Evolutionary conservation across 1,284 basidiomycete species (phyloP).

Genomic region (Austroboletus niveus): DNA sequence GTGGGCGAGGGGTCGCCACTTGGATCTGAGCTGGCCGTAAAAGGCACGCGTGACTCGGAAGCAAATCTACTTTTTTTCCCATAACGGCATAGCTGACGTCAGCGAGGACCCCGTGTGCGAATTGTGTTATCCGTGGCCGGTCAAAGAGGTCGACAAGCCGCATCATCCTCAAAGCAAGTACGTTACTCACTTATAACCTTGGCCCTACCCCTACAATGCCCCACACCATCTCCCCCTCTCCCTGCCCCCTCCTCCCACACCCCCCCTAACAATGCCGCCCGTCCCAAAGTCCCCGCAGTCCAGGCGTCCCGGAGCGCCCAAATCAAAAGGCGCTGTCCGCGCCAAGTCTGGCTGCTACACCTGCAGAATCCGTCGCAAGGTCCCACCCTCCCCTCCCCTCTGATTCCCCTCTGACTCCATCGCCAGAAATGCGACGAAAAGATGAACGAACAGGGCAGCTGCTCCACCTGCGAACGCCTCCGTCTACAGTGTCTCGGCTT

Average conservation of each 20-base stretch:
- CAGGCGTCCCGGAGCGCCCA: slow-evolving; percentile 50
- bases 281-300: slow-evolving; percentile 42
- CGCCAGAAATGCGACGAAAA: slow-evolving; percentile 80
- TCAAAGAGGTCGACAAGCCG: not conserved
- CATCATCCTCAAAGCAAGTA: slow-evolving; percentile 11
- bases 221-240: slow-evolving; percentile 15
- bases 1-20: slow-evolving; percentile 7
- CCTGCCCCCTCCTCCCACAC: not conserved
- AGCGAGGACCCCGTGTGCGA: slow-evolving; percentile 21
- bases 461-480: slow-evolving; percentile 74
- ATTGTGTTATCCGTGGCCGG: slow-evolving; percentile 10
- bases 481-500: slow-evolving; percentile 84
- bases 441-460: slow-evolving; percentile 56
- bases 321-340: slow-evolving; percentile 73
- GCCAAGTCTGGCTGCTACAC: slow-evolving; percentile 85
- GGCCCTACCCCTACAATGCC: slow-evolving; percentile 26
- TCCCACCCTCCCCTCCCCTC: slow-evolving; percentile 31
- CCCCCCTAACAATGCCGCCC: slow-evolving; percentile 31
- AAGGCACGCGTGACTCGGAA: no score
- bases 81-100: slow-evolving; percentile 5
- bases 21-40: not conserved
- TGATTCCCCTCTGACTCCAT: slow-evolving; percentile 2
- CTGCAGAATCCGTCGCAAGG: slow-evolving; percentile 80
- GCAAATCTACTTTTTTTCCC: slow-evolving; percentile 8
- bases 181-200: slow-evolving; percentile 38